Conservation (phyloP, 768 basidiomycete species). For the Termitomyces sp. region DNA sequence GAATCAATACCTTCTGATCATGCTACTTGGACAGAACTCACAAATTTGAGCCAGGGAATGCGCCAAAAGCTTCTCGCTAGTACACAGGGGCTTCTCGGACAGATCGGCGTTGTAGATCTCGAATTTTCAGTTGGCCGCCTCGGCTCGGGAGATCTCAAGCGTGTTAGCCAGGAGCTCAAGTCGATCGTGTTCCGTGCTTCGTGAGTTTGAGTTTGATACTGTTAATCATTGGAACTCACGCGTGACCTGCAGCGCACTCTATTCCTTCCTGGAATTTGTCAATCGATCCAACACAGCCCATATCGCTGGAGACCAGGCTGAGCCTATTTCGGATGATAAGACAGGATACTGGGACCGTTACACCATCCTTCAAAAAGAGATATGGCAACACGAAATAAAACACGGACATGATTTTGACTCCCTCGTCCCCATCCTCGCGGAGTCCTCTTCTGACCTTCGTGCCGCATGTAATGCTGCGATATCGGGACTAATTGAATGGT, state of each 20-base stretch:
- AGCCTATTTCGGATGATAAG: constrained; percentile 7
- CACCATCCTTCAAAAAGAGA: constrained; percentile 20
- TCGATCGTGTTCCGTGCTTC: constrained; percentile 31
- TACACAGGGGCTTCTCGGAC: constrained; percentile 25
- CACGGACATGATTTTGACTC: constrained; percentile 39
- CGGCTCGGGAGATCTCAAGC: constrained; percentile 35
- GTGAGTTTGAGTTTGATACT: constrained; percentile 17
- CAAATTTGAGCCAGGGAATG: constrained; percentile 18
- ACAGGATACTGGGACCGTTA: constrained; percentile 22
- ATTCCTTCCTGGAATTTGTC: constrained; percentile 34
- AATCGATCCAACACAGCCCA: constrained; percentile 24
- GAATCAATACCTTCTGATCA: constrained; percentile 28
- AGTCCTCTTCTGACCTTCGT: constrained; percentile 30
- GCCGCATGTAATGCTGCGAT: constrained; percentile 23
- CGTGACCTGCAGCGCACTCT: constrained; percentile 23
- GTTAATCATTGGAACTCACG: not conserved
- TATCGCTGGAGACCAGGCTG: constrained; percentile 11
- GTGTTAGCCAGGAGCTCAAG: constrained; percentile 31
- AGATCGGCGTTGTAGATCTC: constrained; percentile 33
- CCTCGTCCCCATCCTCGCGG: constrained; percentile 34
- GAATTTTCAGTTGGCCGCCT: constrained; percentile 38
- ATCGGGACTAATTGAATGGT: constrained; percentile 23
- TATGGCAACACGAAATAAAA: constrained; percentile 27
- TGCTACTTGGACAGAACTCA: constrained; percentile 24
- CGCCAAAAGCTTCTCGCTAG: constrained; percentile 25